phyloP scores from a whole-genome alignment of 2,329 filamentous ascomycete species.

The Metarhizium guizhouense region DNA sequence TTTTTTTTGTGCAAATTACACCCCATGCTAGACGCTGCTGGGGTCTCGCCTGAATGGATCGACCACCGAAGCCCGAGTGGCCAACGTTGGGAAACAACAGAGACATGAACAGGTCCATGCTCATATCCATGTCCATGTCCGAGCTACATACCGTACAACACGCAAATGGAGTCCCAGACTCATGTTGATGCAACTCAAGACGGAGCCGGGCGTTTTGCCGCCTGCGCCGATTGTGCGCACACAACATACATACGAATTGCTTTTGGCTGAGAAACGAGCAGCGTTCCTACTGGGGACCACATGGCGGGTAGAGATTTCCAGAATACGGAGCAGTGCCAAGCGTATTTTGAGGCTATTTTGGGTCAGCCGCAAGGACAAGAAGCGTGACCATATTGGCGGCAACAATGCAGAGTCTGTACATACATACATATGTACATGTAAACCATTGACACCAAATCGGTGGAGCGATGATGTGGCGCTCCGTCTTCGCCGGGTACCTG shows the following conservation, averaged over 20 bases:
- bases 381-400: no score
- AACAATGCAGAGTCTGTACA: no score
- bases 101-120: neutral
- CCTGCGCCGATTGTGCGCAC: no score
- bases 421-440: no score
- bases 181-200: neutral
- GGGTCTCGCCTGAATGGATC: neutral
- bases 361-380: neutral
- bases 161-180: neutral
- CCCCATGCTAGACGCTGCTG: neutral
- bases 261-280: no score
- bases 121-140: neutral
- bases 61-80: slow-evolving; percentile 4
- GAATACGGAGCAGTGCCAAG: no score
- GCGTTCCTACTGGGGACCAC: neutral
- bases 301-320: neutral
- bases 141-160: neutral
- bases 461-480: no score
- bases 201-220: neutral
- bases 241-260: no score
- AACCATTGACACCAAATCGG: no score
- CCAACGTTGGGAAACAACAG: neutral
- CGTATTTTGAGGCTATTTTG: neutral
- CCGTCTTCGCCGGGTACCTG: no score
- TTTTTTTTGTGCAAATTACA: neutral